These are phyloP conservation scores for Chlorella ohadii DNA, from an alignment of 139 green algal genomes.

Conservation along the genomic window DNA sequence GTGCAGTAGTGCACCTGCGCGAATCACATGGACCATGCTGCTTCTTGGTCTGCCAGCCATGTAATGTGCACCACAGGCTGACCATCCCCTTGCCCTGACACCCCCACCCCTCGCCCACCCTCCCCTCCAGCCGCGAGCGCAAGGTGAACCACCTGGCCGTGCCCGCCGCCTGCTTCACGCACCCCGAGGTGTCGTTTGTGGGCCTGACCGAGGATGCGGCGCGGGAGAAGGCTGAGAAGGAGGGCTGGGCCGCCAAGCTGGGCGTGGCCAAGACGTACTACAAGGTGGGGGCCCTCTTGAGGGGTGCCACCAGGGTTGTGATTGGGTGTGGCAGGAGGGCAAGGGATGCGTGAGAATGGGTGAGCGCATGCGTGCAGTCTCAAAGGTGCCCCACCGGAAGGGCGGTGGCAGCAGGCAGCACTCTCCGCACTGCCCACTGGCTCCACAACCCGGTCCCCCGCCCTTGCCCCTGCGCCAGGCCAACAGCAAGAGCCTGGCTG, in stretches of 20 bases:
- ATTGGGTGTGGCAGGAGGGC: not conserved
- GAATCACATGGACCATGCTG: too few relatives aligned
- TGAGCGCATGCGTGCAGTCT: too few relatives aligned
- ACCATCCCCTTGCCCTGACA: too few relatives aligned
- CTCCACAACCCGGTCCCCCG: too few relatives aligned
- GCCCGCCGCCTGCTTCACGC: slow-evolving; percentile 99
- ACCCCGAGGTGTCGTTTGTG: slow-evolving; percentile 96
- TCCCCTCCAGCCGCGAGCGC: too few relatives aligned
- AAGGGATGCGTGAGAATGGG: too few relatives aligned
- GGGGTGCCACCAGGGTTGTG: not conserved
- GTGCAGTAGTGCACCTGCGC: too few relatives aligned
- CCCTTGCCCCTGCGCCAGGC: slow-evolving; percentile 34
- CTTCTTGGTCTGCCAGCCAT: too few relatives aligned
- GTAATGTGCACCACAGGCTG: too few relatives aligned
- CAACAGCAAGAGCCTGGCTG: slow-evolving; percentile 97
- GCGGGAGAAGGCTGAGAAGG: slow-evolving; percentile 86
- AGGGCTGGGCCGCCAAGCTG: slow-evolving; percentile 86
- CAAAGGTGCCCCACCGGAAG: too few relatives aligned
- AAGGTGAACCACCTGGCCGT: slow-evolving; percentile 46
- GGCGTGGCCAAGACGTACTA: slow-evolving; percentile 96
- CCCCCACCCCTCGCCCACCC: too few relatives aligned
- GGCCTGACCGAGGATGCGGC: slow-evolving; percentile 96
- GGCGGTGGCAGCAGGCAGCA: not conserved
- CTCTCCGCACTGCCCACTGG: too few relatives aligned
- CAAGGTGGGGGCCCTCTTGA: slow-evolving; percentile 78